These are phyloP conservation scores for Mycena kentingensis DNA, from an alignment of 768 basidiomycete genomes.

Conservation along the genomic window DNA sequence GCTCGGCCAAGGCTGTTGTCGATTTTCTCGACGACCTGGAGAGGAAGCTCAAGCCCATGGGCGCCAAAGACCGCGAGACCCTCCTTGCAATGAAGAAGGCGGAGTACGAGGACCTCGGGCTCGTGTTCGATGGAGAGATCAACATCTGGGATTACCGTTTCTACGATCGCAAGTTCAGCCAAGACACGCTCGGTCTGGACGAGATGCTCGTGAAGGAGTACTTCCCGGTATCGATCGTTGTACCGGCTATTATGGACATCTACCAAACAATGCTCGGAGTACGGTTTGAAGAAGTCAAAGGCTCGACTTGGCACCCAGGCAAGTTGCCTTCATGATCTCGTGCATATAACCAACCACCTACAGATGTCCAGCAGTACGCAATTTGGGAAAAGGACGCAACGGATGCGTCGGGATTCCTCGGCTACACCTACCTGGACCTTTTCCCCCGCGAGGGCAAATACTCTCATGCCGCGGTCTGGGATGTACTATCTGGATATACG, in stretches of 20 bases:
- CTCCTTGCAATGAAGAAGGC: slow-evolving; percentile 76
- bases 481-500: slow-evolving; percentile 67
- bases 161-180: slow-evolving; percentile 66
- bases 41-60: slow-evolving; percentile 72
- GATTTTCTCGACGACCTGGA: slow-evolving; percentile 79
- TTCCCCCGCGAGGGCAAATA: slow-evolving; percentile 84
- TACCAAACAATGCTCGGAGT: slow-evolving; percentile 85
- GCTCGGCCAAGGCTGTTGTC: slow-evolving; percentile 60
- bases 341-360: background rate
- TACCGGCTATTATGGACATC: slow-evolving; percentile 79
- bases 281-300: slow-evolving; percentile 63
- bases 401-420: slow-evolving; percentile 71
- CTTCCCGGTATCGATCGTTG: slow-evolving; percentile 83
- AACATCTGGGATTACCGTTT: slow-evolving; percentile 87
- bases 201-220: slow-evolving; percentile 84
- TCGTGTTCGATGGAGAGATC: slow-evolving; percentile 71
- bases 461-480: slow-evolving; percentile 87
- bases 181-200: slow-evolving; percentile 68
- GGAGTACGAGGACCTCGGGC: slow-evolving; percentile 61
- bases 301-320: slow-evolving; percentile 82
- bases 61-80: slow-evolving; percentile 60
- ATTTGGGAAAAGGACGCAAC: slow-evolving; percentile 83
- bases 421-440: slow-evolving; percentile 86
- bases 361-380: slow-evolving; percentile 81
- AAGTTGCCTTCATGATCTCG: slow-evolving; percentile 14